Evolutionary conservation across 495 filamentous ascomycete species (phyloP).

Genomic region (Podospora fimiseda): DNA sequence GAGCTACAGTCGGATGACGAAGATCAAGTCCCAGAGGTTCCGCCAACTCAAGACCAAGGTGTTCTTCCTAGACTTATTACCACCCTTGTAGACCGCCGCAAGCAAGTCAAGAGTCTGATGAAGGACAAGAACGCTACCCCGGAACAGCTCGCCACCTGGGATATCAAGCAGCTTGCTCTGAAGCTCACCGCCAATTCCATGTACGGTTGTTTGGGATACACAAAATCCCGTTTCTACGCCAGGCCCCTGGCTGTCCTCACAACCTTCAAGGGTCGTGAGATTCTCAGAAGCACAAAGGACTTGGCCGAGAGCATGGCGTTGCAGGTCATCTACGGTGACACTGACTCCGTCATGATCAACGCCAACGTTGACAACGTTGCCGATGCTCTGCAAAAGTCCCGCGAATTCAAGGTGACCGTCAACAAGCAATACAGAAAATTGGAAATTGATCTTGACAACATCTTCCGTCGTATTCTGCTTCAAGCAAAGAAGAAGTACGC

Average conservation of each 20-base stretch:
- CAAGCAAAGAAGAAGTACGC: constrained; percentile 99
- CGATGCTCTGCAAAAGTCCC: constrained; percentile 81
- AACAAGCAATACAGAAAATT: constrained; percentile 85
- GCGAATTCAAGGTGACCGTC: constrained; percentile 59
- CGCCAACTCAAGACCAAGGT: constrained; percentile 62
- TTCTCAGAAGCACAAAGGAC: constrained; percentile 90
- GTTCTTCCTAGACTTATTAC: constrained; percentile 86
- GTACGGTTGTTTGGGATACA: constrained; percentile 97
- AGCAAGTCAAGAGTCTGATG: constrained; percentile 92
- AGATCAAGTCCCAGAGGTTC: constrained; percentile 67
- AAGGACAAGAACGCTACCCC: constrained; percentile 82
- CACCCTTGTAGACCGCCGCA: constrained; percentile 78
- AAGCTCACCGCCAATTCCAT: constrained; percentile 99
- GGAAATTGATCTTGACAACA: constrained; percentile 97
- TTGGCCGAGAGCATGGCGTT: constrained; percentile 82
- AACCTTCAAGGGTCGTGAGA: constrained; percentile 95
- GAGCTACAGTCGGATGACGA: constrained; percentile 63
- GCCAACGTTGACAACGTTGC: constrained; percentile 91
- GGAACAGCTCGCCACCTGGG: constrained; percentile 89
- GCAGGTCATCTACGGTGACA: constrained; percentile 96
- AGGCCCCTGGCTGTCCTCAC: constrained; percentile 91
- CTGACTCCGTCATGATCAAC: constrained; percentile 99
- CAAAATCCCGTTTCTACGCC: constrained; percentile 92
- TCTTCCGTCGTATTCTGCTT: constrained; percentile 86
- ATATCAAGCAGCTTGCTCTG: constrained; percentile 93